phyloP scores from a whole-genome alignment of 805 yeast genomes.

The Teunomyces barrocoloradensis region DNA sequence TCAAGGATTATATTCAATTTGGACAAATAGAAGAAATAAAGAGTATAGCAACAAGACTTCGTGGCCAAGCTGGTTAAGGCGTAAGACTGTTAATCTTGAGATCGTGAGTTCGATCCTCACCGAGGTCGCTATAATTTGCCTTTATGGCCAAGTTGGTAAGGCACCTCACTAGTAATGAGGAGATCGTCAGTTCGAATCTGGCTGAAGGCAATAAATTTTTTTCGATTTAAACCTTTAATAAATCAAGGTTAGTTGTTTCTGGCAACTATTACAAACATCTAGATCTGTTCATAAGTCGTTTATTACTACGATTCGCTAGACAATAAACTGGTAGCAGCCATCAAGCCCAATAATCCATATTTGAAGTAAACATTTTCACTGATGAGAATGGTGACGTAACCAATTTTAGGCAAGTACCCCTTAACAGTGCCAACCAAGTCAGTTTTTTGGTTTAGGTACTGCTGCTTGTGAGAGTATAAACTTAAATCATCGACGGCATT shows the following conservation, averaged over 20 bases:
- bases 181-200: constrained; percentile 34
- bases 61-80: constrained; percentile 36
- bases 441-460: constrained; percentile 68
- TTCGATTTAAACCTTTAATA: neutral
- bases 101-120: constrained; percentile 39
- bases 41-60: constrained; percentile 13
- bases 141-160: constrained; percentile 34
- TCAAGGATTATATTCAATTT: neutral
- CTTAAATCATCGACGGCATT: constrained; percentile 89
- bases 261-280: neutral
- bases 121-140: constrained; percentile 27
- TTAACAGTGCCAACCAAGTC: constrained; percentile 92
- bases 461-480: constrained; percentile 72
- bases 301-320: constrained; percentile 14
- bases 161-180: constrained; percentile 38
- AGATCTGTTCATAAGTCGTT: neutral
- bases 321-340: constrained; percentile 69
- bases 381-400: constrained; percentile 86
- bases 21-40: too few relatives aligned
- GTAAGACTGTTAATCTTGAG: constrained; percentile 17
- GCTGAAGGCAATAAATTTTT: constrained; percentile 22
- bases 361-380: constrained; percentile 87
- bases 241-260: neutral
- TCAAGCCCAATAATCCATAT: constrained; percentile 68
- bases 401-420: constrained; percentile 85